Conservation (phyloP, 352 stramenopile genomes). For the Plasmopara halstedii region DNA sequence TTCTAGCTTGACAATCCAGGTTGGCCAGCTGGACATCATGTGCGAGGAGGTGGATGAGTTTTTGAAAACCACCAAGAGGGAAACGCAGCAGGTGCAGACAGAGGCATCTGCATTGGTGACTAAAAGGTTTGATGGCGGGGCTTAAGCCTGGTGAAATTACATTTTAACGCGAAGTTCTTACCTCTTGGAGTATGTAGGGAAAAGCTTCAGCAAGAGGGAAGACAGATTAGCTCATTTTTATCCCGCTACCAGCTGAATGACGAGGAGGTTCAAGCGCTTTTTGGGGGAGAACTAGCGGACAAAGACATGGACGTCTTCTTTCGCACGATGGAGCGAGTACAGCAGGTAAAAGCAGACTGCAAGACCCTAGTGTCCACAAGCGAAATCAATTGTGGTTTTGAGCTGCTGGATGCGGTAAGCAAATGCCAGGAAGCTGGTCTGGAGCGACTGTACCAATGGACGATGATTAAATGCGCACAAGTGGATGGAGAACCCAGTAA, state of each 20-base stretch:
- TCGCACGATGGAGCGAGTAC: constrained; percentile 52
- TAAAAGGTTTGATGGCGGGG: constrained; percentile 47
- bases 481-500: constrained; percentile 58
- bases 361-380: constrained; percentile 38
- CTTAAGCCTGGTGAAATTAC: too few relatives aligned
- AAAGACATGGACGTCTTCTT: constrained; percentile 61
- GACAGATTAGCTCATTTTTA: constrained; percentile 54
- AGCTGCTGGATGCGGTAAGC: constrained; percentile 79
- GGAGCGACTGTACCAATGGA: constrained; percentile 84
- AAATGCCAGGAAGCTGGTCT: constrained; percentile 83
- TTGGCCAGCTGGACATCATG: constrained; percentile 40
- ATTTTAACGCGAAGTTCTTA: background rate
- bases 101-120: constrained; percentile 35
- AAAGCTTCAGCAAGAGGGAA: constrained; percentile 36
- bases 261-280: constrained; percentile 54
- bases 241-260: constrained; percentile 61
- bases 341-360: constrained; percentile 68
- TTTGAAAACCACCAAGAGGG: constrained; percentile 50
- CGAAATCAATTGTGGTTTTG: constrained; percentile 55
- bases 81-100: constrained; percentile 58
- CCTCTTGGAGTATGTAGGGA: constrained; percentile 19
- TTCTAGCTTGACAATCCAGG: constrained; percentile 22
- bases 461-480: constrained; percentile 64
- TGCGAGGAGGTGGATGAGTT: constrained; percentile 44
- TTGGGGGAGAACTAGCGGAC: constrained; percentile 26